Evolutionary conservation across 2,329 filamentous ascomycete species (phyloP).

Genomic region (Ustilaginoidea virens): DNA sequence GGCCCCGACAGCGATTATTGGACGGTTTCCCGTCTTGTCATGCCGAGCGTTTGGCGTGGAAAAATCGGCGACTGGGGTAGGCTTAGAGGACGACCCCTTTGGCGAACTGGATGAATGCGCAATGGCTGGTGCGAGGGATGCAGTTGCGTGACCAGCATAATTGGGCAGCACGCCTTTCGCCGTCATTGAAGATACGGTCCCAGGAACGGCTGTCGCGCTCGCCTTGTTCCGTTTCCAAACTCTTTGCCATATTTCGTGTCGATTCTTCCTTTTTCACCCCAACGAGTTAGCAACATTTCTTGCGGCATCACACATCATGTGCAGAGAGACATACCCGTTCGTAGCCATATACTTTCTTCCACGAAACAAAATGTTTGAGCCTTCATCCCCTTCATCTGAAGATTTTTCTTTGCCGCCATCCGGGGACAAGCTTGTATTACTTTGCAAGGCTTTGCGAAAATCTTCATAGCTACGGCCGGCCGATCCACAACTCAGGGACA

Average conservation of each 20-base stretch:
- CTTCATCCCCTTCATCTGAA: conserved; percentile 18
- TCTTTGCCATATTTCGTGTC: conserved; percentile 31
- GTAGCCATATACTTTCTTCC: conserved; percentile 16
- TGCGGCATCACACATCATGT: too few species aligned
- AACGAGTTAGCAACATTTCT: background rate
- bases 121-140: conserved; percentile 30
- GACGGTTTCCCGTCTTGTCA: conserved; percentile 30
- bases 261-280: conserved; percentile 18
- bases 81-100: conserved; percentile 14
- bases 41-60: conserved; percentile 7
- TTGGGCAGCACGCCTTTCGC: conserved; percentile 39
- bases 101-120: conserved; percentile 21
- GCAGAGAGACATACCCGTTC: conserved; percentile 17
- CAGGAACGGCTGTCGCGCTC: conserved; percentile 28
- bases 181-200: conserved; percentile 36
- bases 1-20: conserved; percentile 13
- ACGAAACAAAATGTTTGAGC: conserved; percentile 21
- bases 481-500: conserved; percentile 10
- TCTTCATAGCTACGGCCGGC: conserved; percentile 13
- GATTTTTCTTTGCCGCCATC: conserved; percentile 10
- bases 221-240: conserved; percentile 37
- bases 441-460: conserved; percentile 11
- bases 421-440: conserved; percentile 3
- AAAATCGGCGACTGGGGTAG: conserved; percentile 10
- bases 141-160: conserved; percentile 35